phyloP scores from a whole-genome alignment of 2,329 filamentous ascomycete species.

The Kalaharituber pfeilii region DNA sequence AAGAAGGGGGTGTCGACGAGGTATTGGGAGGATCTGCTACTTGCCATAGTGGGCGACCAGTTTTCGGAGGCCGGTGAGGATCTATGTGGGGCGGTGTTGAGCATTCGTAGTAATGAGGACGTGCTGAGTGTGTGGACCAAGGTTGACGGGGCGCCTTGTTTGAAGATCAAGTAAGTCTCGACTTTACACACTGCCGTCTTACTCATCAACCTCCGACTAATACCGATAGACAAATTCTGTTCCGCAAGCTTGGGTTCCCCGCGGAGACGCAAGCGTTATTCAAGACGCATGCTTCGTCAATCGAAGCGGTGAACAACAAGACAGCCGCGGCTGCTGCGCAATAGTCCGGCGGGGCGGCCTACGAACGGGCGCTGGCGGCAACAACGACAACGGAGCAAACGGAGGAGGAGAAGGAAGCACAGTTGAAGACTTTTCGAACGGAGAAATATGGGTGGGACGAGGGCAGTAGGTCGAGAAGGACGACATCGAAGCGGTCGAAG shows the following conservation, averaged over 20 bases:
- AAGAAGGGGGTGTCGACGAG: constrained; percentile 95
- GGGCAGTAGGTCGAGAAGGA: neutral
- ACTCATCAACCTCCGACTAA: too few relatives aligned
- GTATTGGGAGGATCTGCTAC: constrained; percentile 87
- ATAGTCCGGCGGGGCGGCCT: too few relatives aligned
- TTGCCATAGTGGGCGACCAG: constrained; percentile 84
- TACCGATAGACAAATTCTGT: constrained; percentile 71
- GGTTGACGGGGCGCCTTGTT: constrained; percentile 78
- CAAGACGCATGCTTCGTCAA: constrained; percentile 92
- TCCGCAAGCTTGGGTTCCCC: constrained; percentile 71
- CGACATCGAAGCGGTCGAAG: too few relatives aligned
- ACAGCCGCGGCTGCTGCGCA: neutral
- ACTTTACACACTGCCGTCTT: constrained; percentile 2
- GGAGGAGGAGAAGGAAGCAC: neutral
- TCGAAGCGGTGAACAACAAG: constrained; percentile 29
- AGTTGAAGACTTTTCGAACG: neutral
- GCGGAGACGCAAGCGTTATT: constrained; percentile 80
- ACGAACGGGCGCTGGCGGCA: too few relatives aligned
- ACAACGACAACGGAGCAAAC: too few relatives aligned
- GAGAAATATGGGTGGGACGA: neutral
- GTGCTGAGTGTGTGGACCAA: constrained; percentile 96
- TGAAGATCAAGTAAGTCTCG: constrained; percentile 70
- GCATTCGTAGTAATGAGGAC: constrained; percentile 86
- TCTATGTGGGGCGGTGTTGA: constrained; percentile 85
- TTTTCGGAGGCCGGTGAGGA: constrained; percentile 86